Conservation (phyloP, 192 early-diverging fungal species). For the Rhizophagus sp. region DNA sequence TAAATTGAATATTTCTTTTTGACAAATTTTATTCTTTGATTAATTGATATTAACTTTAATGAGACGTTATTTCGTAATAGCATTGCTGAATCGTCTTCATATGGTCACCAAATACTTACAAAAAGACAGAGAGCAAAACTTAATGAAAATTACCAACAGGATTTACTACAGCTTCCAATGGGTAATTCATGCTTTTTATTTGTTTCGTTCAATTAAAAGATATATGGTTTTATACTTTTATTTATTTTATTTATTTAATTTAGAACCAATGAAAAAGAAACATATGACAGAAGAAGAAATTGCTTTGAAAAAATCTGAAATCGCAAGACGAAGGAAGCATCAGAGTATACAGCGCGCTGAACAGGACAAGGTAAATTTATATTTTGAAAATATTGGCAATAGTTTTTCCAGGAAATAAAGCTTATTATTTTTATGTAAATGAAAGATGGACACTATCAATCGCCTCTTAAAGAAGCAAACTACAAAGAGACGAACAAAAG, state of each 20-base stretch:
- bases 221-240: no score
- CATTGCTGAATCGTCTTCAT: constrained; percentile 36
- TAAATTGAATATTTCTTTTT: neutral
- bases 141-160: constrained; percentile 55
- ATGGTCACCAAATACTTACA: constrained; percentile 53
- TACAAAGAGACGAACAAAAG: constrained; percentile 62
- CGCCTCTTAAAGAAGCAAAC: constrained; percentile 81
- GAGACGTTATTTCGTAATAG: constrained; percentile 32
- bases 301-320: constrained; percentile 69
- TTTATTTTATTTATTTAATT: neutral
- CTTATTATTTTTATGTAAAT: neutral
- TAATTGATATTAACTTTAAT: neutral
- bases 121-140: constrained; percentile 72
- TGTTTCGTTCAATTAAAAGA: neutral
- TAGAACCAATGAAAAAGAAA: constrained; percentile 64
- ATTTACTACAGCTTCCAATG: constrained; percentile 69
- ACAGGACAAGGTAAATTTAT: constrained; percentile 58
- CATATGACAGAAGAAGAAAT: constrained; percentile 70
- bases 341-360: constrained; percentile 77
- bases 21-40: neutral
- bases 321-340: constrained; percentile 74
- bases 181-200: constrained; percentile 38
- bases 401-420: neutral
- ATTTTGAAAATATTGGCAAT: neutral
- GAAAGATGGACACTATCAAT: constrained; percentile 72